Percentiles rank a stretch among this genome's conserved stretches.
These are phyloP conservation scores for Penicillium roqueforti DNA, from an alignment of 495 filamentous ascomycete species.

Conservation along the genomic window DNA sequence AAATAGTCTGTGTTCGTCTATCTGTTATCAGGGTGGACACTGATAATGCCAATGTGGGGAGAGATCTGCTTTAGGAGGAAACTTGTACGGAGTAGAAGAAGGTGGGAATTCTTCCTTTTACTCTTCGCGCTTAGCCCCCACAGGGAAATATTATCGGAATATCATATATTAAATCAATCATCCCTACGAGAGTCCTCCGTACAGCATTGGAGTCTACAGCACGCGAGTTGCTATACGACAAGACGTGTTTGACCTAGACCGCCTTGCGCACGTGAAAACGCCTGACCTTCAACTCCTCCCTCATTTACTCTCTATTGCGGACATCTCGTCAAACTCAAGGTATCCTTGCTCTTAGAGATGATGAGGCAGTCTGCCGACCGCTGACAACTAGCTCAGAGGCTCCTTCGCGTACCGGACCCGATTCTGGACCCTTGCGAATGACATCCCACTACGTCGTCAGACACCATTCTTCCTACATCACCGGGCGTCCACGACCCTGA, in stretches of 20 bases:
- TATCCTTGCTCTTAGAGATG: neutral
- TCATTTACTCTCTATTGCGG: neutral
- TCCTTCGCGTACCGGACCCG: neutral
- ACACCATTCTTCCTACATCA: slow-evolving; percentile 4
- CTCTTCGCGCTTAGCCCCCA: slow-evolving; percentile 4
- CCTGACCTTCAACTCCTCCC: slow-evolving; percentile 11
- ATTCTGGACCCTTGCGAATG: slow-evolving; percentile 19
- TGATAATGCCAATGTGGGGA: slow-evolving; percentile 14
- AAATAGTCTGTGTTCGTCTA: slow-evolving; percentile 2
- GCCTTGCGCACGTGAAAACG: slow-evolving; percentile 31
- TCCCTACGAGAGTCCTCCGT: neutral
- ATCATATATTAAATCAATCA: neutral
- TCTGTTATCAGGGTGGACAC: slow-evolving; percentile 15
- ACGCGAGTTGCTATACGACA: neutral
- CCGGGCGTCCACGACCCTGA: slow-evolving; percentile 6
- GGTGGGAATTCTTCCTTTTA: neutral
- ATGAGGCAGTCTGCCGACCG: slow-evolving; percentile 6
- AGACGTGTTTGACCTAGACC: slow-evolving; percentile 19
- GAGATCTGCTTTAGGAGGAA: neutral
- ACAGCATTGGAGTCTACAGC: too few species aligned
- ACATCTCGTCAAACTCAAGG: neutral
- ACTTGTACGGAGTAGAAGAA: neutral
- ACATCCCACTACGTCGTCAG: slow-evolving; percentile 8
- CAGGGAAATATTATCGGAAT: neutral
- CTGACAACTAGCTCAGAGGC: slow-evolving; percentile 9